A percentile compares a stretch with the other conserved stretches of the same genome.
Evolutionary conservation across 1,139 yeast genomes (phyloP).

Genomic region (Sugiyamaella pinicola): DNA sequence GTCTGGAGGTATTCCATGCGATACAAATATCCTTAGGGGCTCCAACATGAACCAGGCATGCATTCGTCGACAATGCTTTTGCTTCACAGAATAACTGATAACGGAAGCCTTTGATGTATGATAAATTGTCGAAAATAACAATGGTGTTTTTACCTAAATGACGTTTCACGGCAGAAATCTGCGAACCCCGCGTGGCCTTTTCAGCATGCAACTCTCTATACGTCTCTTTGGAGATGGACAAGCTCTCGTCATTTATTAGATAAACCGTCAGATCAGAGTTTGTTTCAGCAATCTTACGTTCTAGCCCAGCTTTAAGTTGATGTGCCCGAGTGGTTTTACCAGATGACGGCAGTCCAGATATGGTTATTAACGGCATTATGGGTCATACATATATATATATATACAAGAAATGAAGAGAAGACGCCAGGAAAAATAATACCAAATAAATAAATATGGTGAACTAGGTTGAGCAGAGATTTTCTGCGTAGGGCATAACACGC

Average conservation of each 20-base stretch:
- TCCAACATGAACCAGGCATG: constrained; percentile 79
- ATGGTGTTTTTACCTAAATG: constrained; percentile 67
- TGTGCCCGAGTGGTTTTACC: constrained; percentile 82
- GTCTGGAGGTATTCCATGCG: constrained; percentile 57
- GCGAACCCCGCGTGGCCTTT: constrained; percentile 78
- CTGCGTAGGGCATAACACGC: constrained; percentile 2
- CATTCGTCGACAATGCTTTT: constrained; percentile 77
- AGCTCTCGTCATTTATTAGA: constrained; percentile 72
- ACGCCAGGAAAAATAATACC: neutral
- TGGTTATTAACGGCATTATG: constrained; percentile 82
- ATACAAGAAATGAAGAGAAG: no score
- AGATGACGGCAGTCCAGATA: constrained; percentile 82
- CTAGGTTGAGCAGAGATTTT: constrained; percentile 5
- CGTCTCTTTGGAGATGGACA: constrained; percentile 69
- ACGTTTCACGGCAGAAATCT: constrained; percentile 86
- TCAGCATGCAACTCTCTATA: constrained; percentile 60
- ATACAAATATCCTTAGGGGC: constrained; percentile 63
- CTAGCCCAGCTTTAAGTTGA: constrained; percentile 52
- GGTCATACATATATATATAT: no score
- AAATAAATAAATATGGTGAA: neutral
- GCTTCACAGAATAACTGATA: constrained; percentile 95
- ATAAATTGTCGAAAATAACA: constrained; percentile 81
- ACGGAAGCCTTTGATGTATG: constrained; percentile 92
- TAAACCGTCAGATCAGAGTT: constrained; percentile 58
- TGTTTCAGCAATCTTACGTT: constrained; percentile 49